Evolutionary conservation across 2,329 filamentous ascomycete genomes (phyloP).

Genomic region (Nigrograna mackinnonii): DNA sequence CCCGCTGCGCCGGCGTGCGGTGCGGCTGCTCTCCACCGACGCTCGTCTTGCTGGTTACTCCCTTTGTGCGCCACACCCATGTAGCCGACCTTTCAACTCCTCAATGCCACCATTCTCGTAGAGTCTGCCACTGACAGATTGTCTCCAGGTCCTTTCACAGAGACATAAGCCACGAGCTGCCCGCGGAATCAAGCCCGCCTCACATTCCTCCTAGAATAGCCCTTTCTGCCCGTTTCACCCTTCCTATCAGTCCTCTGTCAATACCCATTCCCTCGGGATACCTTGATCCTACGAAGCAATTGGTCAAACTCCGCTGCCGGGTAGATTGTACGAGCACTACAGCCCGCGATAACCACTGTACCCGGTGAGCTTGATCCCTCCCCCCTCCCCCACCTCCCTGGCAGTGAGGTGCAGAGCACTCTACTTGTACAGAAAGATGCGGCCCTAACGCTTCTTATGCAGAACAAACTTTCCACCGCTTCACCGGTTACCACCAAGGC

Average conservation of each 20-base stretch:
- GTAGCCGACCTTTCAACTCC: conserved; percentile 31
- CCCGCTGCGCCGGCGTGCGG: conserved; percentile 31
- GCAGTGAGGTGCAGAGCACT: conserved; percentile 16
- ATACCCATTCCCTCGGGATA: conserved; percentile 20
- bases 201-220: conserved; percentile 25
- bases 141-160: conserved; percentile 18
- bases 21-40: conserved; percentile 36
- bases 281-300: conserved; percentile 18
- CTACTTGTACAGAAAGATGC: conserved; percentile 19
- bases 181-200: too few relatives aligned
- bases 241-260: conserved; percentile 18
- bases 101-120: conserved; percentile 25
- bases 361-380: conserved; percentile 27
- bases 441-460: conserved; percentile 30
- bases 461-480: conserved; percentile 32
- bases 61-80: conserved; percentile 40
- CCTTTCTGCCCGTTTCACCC: conserved; percentile 16
- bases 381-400: conserved; percentile 2
- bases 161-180: conserved; percentile 31
- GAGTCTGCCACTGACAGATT: conserved; percentile 32
- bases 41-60: conserved; percentile 31
- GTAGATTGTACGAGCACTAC: conserved; percentile 18
- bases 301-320: conserved; percentile 5
- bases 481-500: conserved; percentile 23
- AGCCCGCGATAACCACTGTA: conserved; percentile 16